Conservation (phyloP, 2,329 filamentous ascomycete genomes). For the Talaromyces sp. region DNA sequence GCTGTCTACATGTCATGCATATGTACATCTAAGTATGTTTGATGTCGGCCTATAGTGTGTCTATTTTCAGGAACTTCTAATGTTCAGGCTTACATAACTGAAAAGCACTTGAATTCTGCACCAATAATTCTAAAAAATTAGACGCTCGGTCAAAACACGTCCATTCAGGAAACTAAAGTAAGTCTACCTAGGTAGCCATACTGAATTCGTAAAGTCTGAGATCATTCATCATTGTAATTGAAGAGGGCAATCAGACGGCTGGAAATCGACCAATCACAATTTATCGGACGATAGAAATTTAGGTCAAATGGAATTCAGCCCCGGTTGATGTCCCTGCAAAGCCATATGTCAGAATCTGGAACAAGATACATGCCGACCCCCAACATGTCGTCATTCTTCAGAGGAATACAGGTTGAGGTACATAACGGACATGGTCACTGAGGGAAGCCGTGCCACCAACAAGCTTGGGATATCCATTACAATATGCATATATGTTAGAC, state of each 20-base stretch:
- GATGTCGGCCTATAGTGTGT: not conserved
- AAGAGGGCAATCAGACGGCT: not conserved
- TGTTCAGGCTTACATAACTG: not conserved
- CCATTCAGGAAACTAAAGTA: not conserved
- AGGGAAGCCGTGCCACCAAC: not conserved
- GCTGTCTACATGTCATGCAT: not conserved
- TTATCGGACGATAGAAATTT: not conserved
- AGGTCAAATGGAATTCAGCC: not conserved
- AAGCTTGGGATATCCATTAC: not conserved
- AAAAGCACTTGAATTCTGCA: not conserved
- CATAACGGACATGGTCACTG: not conserved
- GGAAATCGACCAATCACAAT: not conserved
- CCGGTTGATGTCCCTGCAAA: not conserved
- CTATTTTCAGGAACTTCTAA: not conserved
- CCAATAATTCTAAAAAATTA: not conserved
- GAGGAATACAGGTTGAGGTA: no score
- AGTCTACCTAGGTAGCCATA: no score
- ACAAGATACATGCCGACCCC: not conserved
- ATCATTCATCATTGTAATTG: no score
- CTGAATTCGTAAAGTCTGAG: no score
- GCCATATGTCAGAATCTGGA: not conserved
- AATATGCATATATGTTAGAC: not conserved
- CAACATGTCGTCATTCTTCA: not conserved
- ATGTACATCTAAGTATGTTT: no score
- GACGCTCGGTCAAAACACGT: not conserved